Base-by-base conservation (phyloP, 257 asterid genomes). In the Lycium ferocissimum region DNA sequence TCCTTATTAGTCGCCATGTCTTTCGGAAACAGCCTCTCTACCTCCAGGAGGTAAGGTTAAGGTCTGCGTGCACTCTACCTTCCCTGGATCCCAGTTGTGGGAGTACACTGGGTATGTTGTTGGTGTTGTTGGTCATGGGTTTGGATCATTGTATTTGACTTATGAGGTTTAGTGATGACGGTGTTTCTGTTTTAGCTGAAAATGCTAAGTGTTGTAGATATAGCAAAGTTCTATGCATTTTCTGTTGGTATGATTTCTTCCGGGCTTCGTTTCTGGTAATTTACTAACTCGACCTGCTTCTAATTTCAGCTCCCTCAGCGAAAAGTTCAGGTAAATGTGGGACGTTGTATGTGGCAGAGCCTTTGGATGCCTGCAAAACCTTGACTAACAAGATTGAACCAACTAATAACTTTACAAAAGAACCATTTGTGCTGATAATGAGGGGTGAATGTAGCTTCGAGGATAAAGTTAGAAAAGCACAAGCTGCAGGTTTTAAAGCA, bases 361-460 rank as follows among this genome's bases (percentile, higher is more conserved):
- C 98, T 66, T 89, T 91, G 91, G 90, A 94, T 90, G 97, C 94
- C 13, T 94, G 99, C 89, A 89, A 90, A 2, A 43, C 85, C 11
- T 88, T 95, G 91, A 91, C 89, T 14, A 94, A 92, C 85, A 86
- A 83, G 62, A 80, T 91, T 26, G 86, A 80, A 66, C 43, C 87
- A 2, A 85, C 26, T 15, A 79, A 72, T 69, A 90, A 90, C 58
- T 85, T 85, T 20, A 85, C 91, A 37, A 88, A 84, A 81, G 82
- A 88, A 58, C 92, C 94, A 2, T 94, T 94, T 84, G 95, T 88
- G 86, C 87, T 94, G 91, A 91, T 95, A 45, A 76, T 91, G 83
- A 91, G 99, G 91, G 99, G 98, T 87, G 94, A 88, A 67, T 95
- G 98, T 85, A 91, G 93, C 87, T 95, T 93, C 71, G 97, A 94